These are phyloP conservation scores for Camillea tinctor DNA, from an alignment of 2,329 filamentous ascomycete genomes.

Conservation along the genomic window DNA sequence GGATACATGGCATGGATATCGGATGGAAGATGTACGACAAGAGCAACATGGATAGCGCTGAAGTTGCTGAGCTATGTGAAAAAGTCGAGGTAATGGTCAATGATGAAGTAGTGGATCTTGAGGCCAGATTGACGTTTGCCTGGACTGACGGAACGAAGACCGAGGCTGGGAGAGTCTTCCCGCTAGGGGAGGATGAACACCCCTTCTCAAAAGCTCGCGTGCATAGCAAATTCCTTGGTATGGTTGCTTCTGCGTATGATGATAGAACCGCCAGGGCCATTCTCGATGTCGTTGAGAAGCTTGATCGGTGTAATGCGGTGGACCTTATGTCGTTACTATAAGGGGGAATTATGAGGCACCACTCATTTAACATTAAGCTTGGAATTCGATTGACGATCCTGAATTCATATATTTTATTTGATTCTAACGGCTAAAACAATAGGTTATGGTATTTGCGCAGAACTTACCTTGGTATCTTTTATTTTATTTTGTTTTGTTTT, in stretches of 20 bases:
- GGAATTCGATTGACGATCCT: neutral
- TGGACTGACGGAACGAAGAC: conserved; percentile 15
- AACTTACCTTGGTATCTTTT: too few species aligned
- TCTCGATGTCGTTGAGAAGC: conserved; percentile 12
- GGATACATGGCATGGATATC: too few species aligned
- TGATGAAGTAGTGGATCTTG: conserved; percentile 15
- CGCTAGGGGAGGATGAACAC: conserved; percentile 24
- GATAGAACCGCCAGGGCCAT: conserved; percentile 11
- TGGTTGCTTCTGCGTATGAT: conserved; percentile 19
- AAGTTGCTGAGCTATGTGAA: conserved; percentile 12
- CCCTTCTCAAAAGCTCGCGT: conserved; percentile 21
- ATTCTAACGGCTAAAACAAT: too few species aligned
- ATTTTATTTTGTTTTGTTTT: too few species aligned
- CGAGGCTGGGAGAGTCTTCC: conserved; percentile 13
- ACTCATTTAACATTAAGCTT: neutral
- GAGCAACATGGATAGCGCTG: too few species aligned
- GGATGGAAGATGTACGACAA: too few species aligned
- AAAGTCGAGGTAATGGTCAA: conserved; percentile 18
- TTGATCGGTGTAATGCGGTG: conserved; percentile 10
- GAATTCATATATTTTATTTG: neutral
- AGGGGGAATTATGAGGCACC: neutral
- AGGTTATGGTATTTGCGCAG: too few species aligned
- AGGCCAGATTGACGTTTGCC: conserved; percentile 11
- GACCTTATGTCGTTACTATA: conserved; percentile 18
- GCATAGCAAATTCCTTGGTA: conserved; percentile 23